Evolutionary conservation across 2,329 filamentous ascomycete genomes (phyloP), one percentile per base, ranked within the genome.

Genomic region (Ophiostoma piceae): DNA sequence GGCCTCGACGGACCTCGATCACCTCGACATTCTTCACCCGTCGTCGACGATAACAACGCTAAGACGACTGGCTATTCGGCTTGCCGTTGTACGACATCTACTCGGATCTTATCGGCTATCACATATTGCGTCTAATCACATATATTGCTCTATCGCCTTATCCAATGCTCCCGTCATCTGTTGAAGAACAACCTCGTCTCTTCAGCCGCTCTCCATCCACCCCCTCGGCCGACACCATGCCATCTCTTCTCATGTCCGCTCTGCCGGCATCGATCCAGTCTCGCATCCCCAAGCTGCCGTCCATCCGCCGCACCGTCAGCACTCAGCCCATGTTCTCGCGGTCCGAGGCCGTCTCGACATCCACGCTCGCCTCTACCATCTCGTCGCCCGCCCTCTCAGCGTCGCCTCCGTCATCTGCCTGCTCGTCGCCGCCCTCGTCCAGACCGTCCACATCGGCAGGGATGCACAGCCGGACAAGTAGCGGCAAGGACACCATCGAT

Each of bases 201-300:
- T 62, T 32, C 26, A 26, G 57, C 57, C 57, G 26, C 26, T 11
- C 26, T 32, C 14, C 57, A 47, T 47, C 14, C 22, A 26, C 57
- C 26, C 57, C 57, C 14, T 29, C 4, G 14, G 11, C 8, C 57
- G 57, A 35, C 57, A 62, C 60, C 60, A 71, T 73, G 71, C 54
- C 73, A 11, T 74, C 73, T 9, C 72, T 74, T 32, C 64, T 71
- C 41, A 69, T 67, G 43, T 71, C 72, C 26, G 71, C 68, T 70
- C 75, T 74, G 69, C 76, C 68, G 71, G 76, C 71, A 39, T 73
- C 70, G n/a, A 70, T 75, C 66, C 74, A 75, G 68, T 71, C 74
- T 12, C 72, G 73, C 32, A 73, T 75, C 22, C 71, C 74, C 19
- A 70, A 64, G 35, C 68, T 75, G 22, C 71, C 72, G 1, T 72